Evolutionary conservation across 73 alveolate genomes (phyloP), one percentile per base, ranked within the genome.

Genomic region (Paramecium sonneborni): DNA sequence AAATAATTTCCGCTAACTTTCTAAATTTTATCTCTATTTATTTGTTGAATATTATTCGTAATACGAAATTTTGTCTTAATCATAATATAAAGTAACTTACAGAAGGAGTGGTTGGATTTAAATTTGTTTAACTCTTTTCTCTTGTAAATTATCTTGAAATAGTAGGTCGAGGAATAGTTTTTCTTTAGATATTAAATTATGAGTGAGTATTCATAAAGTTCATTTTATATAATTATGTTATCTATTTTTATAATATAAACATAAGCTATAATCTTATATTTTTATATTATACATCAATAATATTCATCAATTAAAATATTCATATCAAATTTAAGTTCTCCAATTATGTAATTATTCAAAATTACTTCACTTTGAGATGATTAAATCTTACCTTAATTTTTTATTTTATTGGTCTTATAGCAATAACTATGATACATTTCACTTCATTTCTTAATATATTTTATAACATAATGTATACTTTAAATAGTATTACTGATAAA

Each of bases 161-260:
- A 8, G 44, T 62, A 12, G 82, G 82, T 24, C 46, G 21, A 30
- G 48, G 82, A 2, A 62, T 14, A 62, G 82, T 26, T 62, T 62
- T 62, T 34, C 41, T 58, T 9, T 24, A 26, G 79, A 58, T 26
- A 58, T 58, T 58, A 23, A 58, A 58, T 58, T 48, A 48, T 48
- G 62, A 48, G 62, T 58, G 79, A 58, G 79, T 58, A 32, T 58
- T 58, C 41, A 32, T 32, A 58, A 58, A 58, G 79, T 58, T 58
- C 79, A 48, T 48, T 48, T 14, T 48, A 48, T 14, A 48, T 15
- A 15, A 14, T 48, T 48, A 48, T 48, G 26, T 43, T 48, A 48
- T n/a, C 62, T 48, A 48, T 48, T 15, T 15, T 0, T 48, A 48
- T 48, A 26, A 48, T 11, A 14, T 48, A 48, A 48, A 3, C 26